Percentiles rank a stretch among this genome's conserved stretches.
Conservation (phyloP, 2,329 filamentous ascomycete genomes). For the Diplodia corticola region DNA sequence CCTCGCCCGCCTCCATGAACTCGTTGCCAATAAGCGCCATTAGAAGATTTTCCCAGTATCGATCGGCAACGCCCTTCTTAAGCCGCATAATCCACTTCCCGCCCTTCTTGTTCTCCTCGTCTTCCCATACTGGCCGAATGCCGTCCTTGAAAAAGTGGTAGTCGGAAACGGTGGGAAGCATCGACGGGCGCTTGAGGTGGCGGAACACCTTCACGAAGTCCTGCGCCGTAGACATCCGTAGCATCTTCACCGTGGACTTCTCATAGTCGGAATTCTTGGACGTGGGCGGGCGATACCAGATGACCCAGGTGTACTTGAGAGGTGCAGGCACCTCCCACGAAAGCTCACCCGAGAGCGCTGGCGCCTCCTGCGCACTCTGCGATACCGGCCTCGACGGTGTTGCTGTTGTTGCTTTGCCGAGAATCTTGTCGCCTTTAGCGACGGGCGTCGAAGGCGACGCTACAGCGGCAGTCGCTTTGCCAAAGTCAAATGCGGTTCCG, state of each 20-base stretch:
- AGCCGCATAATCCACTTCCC: slow-evolving; percentile 97
- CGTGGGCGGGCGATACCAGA: slow-evolving; percentile 96
- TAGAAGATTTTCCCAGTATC: slow-evolving; percentile 94
- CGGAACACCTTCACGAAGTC: slow-evolving; percentile 89
- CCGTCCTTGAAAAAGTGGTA: slow-evolving; percentile 98
- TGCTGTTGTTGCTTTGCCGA: slow-evolving; percentile 19
- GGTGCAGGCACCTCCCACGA: slow-evolving; percentile 49
- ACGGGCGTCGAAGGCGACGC: slow-evolving; percentile 55
- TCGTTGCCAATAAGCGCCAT: slow-evolving; percentile 91
- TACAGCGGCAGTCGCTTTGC: slow-evolving; percentile 53
- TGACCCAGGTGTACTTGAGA: slow-evolving; percentile 86
- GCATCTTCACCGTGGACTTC: slow-evolving; percentile 88
- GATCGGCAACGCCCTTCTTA: slow-evolving; percentile 95
- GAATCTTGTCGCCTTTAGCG: slow-evolving; percentile 62
- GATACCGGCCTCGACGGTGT: slow-evolving; percentile 7
- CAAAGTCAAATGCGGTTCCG: slow-evolving; percentile 76
- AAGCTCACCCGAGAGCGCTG: slow-evolving; percentile 43
- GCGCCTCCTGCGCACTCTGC: slow-evolving; percentile 28
- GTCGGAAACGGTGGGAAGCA: slow-evolving; percentile 87
- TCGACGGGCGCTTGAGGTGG: slow-evolving; percentile 86
- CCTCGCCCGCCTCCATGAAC: slow-evolving; percentile 87
- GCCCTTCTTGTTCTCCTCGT: slow-evolving; percentile 92
- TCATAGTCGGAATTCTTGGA: slow-evolving; percentile 98
- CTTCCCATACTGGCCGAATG: slow-evolving; percentile 96
- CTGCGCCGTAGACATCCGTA: slow-evolving; percentile 77